phyloP scores from a whole-genome alignment of 257 asterid species.

The Forsythia viridissima region DNA sequence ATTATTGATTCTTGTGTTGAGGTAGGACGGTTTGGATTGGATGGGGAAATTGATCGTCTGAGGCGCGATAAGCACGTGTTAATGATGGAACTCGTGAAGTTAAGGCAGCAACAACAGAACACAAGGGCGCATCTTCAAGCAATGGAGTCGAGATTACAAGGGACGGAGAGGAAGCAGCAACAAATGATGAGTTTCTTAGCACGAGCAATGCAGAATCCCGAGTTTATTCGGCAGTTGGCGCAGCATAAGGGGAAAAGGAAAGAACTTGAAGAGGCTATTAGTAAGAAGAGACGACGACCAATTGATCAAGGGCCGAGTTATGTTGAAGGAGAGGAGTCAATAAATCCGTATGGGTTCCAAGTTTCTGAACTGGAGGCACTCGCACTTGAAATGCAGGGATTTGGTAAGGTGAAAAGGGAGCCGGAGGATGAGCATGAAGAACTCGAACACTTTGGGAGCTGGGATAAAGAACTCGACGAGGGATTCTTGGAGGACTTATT shows the following conservation, averaged over 20 bases:
- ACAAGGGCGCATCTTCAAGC: slow-evolving; percentile 50
- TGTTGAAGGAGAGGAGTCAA: slow-evolving; percentile 12
- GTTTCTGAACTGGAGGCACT: slow-evolving; percentile 79
- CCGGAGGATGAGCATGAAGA: slow-evolving; percentile 29
- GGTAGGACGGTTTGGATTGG: slow-evolving; percentile 56
- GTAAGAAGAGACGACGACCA: slow-evolving; percentile 59
- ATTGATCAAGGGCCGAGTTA: slow-evolving; percentile 49
- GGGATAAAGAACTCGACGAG: slow-evolving; percentile 57
- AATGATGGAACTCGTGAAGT: slow-evolving; percentile 55
- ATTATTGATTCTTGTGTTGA: slow-evolving; percentile 47
- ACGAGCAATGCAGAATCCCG: slow-evolving; percentile 78
- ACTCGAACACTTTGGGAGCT: slow-evolving; percentile 15
- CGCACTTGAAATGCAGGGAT: slow-evolving; percentile 85
- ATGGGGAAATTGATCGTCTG: slow-evolving; percentile 52
- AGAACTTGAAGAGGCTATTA: slow-evolving; percentile 55
- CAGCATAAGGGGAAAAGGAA: slow-evolving; percentile 62
- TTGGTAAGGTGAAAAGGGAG: slow-evolving; percentile 45
- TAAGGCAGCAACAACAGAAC: slow-evolving; percentile 66
- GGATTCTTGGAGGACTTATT: slow-evolving; percentile 87
- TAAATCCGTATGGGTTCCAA: slow-evolving; percentile 30
- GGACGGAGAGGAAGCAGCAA: slow-evolving; percentile 71
- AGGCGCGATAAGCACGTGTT: slow-evolving; percentile 59
- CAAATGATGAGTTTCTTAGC: slow-evolving; percentile 92
- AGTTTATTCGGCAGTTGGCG: slow-evolving; percentile 55
- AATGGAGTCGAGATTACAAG: slow-evolving; percentile 63